Conservation (phyloP, 2,329 filamentous ascomycete species). For the Podosphaera fusca region DNA sequence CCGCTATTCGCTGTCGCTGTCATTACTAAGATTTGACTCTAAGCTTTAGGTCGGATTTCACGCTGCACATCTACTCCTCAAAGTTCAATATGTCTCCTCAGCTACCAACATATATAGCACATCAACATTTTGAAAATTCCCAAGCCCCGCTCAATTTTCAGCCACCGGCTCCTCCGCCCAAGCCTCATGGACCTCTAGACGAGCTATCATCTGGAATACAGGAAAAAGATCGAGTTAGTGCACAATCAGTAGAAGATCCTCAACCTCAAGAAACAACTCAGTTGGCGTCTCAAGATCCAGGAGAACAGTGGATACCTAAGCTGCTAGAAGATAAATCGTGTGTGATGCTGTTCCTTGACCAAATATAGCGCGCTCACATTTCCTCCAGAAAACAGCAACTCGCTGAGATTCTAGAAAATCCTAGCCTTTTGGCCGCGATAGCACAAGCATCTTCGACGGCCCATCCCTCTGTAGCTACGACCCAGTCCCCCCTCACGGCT, state of each 20-base stretch:
- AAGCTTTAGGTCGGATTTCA: no score
- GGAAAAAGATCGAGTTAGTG: not conserved
- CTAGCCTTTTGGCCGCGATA: constrained; percentile 49
- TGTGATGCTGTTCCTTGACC: constrained; percentile 16
- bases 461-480: constrained; percentile 48
- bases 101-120: not conserved
- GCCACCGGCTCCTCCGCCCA: not conserved
- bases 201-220: not conserved
- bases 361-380: constrained; percentile 5
- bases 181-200: not conserved
- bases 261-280: constrained; percentile 8
- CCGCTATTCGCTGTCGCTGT: no score
- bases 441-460: constrained; percentile 40
- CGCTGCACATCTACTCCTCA: no score
- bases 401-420: constrained; percentile 39
- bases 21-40: no score
- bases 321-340: constrained; percentile 65
- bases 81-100: no score
- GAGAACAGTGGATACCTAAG: constrained; percentile 57
- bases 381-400: constrained; percentile 51
- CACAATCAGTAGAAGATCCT: constrained; percentile 4
- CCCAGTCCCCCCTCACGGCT: constrained; percentile 38
- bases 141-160: not conserved
- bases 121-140: not conserved
- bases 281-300: constrained; percentile 28